Conservation (phyloP, 805 yeast genomes). For the Alloascoidea africana region DNA sequence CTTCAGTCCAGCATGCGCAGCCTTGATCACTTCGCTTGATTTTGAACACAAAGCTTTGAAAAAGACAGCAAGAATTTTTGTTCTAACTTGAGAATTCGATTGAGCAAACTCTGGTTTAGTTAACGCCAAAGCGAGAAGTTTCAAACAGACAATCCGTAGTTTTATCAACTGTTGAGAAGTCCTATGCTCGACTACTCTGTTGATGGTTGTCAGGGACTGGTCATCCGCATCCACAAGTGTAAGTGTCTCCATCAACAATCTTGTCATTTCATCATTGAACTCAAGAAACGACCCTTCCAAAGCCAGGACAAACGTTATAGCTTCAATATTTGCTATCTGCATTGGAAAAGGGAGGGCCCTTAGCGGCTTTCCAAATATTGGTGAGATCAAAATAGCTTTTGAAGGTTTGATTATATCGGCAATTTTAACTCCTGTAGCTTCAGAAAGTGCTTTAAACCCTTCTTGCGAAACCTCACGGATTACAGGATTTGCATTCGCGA, state of each 20-base stretch:
- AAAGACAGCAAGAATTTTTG: conserved; percentile 81
- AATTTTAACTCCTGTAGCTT: conserved; percentile 52
- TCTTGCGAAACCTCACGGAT: conserved; percentile 75
- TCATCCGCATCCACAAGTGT: conserved; percentile 97
- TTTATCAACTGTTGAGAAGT: conserved; percentile 82
- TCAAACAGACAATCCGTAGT: conserved; percentile 80
- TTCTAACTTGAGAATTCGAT: conserved; percentile 49
- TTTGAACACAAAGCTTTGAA: conserved; percentile 84
- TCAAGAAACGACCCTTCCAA: conserved; percentile 69
- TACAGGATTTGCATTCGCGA: conserved; percentile 73
- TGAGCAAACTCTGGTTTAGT: conserved; percentile 73
- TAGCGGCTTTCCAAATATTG: conserved; percentile 92
- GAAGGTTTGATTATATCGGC: conserved; percentile 71
- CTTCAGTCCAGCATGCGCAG: conserved; percentile 82
- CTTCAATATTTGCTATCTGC: conserved; percentile 98
- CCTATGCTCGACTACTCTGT: conserved; percentile 69
- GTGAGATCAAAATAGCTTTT: conserved; percentile 68
- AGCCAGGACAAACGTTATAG: conserved; percentile 81
- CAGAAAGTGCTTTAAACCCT: conserved; percentile 52
- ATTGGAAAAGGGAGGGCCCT: conserved; percentile 95
- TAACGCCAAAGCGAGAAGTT: conserved; percentile 65
- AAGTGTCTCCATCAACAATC: conserved; percentile 78
- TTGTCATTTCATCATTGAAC: conserved; percentile 76
- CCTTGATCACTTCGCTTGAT: conserved; percentile 77
- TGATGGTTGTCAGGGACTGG: conserved; percentile 81